phyloP scores from a whole-genome alignment of 2,329 filamentous ascomycete species.

The Akanthomyces uredinophilus region DNA sequence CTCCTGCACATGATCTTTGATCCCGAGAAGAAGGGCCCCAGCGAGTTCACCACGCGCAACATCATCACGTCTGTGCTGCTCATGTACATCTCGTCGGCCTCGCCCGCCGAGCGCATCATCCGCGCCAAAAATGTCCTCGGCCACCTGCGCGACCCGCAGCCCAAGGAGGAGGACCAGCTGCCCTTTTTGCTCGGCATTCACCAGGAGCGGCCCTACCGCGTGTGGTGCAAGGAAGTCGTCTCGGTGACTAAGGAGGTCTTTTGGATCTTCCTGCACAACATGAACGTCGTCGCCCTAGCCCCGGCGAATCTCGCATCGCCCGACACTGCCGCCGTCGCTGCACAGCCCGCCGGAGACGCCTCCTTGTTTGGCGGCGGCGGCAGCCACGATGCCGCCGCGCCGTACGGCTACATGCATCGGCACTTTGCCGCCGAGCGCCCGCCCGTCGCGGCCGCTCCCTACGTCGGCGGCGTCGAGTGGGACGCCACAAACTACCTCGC shows the following conservation, averaged over 20 bases:
- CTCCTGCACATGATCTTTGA: constrained; percentile 88
- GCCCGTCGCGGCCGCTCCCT: constrained; percentile 88
- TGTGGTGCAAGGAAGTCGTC: constrained; percentile 89
- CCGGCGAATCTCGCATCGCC: constrained; percentile 22
- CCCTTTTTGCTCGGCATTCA: constrained; percentile 89
- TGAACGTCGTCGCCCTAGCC: constrained; percentile 76
- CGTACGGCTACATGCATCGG: constrained; percentile 57
- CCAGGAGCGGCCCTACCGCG: constrained; percentile 77
- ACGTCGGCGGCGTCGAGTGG: constrained; percentile 97
- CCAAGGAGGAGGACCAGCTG: constrained; percentile 70
- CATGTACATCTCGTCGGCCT: constrained; percentile 72
- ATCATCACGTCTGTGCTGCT: constrained; percentile 88
- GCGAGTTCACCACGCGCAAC: constrained; percentile 88
- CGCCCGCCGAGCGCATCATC: constrained; percentile 55
- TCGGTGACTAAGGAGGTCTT: constrained; percentile 97
- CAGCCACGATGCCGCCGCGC: constrained; percentile 28
- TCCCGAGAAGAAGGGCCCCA: constrained; percentile 95
- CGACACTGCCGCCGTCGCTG: constrained; percentile 14
- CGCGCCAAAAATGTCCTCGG: constrained; percentile 69
- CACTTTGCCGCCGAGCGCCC: constrained; percentile 83
- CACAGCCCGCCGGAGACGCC: constrained; percentile 13
- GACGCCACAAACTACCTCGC: constrained; percentile 96
- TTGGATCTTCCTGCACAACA: constrained; percentile 95
- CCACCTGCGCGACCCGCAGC: constrained; percentile 75
- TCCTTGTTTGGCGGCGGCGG: constrained; percentile 27